These are phyloP conservation scores for Delphinella strobiligena DNA, from an alignment of 2,329 filamentous ascomycete genomes.

Conservation along the genomic window DNA sequence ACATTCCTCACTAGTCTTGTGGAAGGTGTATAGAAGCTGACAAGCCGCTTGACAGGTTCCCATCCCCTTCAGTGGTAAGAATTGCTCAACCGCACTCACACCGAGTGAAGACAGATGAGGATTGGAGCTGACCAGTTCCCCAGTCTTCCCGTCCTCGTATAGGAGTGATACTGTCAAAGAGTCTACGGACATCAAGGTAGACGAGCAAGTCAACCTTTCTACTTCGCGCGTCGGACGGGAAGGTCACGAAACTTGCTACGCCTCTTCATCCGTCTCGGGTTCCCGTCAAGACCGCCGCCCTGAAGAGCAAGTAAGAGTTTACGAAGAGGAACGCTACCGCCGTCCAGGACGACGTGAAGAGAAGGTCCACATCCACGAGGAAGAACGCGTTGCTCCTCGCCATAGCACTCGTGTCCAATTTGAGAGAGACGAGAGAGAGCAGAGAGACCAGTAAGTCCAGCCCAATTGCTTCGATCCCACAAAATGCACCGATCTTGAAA, in stretches of 20 bases:
- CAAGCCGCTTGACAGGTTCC: slow-evolving; percentile 8
- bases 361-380: slow-evolving; percentile 24
- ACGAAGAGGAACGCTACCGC: slow-evolving; percentile 64
- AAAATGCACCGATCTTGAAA: background rate
- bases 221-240: slow-evolving; percentile 87
- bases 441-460: slow-evolving; percentile 35
- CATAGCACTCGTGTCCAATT: slow-evolving; percentile 26
- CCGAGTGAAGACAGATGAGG: too few relatives aligned
- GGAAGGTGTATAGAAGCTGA: background rate
- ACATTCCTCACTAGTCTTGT: background rate
- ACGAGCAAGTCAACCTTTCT: slow-evolving; percentile 74
- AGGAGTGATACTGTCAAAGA: slow-evolving; percentile 57
- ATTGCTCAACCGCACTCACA: slow-evolving; percentile 3
- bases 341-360: slow-evolving; percentile 51
- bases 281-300: slow-evolving; percentile 53
- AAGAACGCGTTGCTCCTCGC: slow-evolving; percentile 25
- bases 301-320: slow-evolving; percentile 80
- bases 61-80: slow-evolving; percentile 13
- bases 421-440: slow-evolving; percentile 40
- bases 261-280: slow-evolving; percentile 45
- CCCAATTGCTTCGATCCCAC: background rate
- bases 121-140: too few relatives aligned
- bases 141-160: slow-evolving; percentile 96
- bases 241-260: slow-evolving; percentile 76
- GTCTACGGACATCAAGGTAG: slow-evolving; percentile 66